Base-by-base conservation (phyloP, 2,329 filamentous ascomycete species). In the Fusarium oligoseptatum region DNA sequence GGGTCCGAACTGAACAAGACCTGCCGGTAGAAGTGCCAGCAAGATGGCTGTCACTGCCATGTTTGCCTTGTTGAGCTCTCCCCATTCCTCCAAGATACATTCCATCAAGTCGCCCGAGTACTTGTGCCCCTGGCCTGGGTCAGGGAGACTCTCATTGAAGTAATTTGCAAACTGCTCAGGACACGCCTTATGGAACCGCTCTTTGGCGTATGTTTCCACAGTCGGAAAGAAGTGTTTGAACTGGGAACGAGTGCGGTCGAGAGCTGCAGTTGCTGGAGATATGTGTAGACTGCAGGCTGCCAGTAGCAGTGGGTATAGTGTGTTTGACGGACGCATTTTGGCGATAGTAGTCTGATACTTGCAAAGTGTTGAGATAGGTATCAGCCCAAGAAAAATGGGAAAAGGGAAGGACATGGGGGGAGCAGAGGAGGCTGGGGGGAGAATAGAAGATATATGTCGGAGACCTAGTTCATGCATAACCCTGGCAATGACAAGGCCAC, bases 31-130 rank as follows among this genome's bases (percentile, higher is more conserved):
- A 36, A 71, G 68, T 20, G 68, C 65, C 50, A 71, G 57, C 11
- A 71, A 50, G 11, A 71, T 71, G 27, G 32, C 68, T 14, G 68
- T 68, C 12, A 66, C 57, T 15, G 68, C 68, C 68, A 68, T 71
- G 34, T 61, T 61, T 62, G 68, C 68, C 56, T 65, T 71, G 24
- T 58, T 57, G 60, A 68, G 20, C 41, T 71, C 68, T 45, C 55
- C 56, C 60, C 52, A 61, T 32, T 22, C 37, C 17, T 65, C 61
- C n/a, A 71, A 50, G 27, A 71, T 58, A 50, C 68, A 71, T 11
- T 34, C 34, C 45, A 71, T 66, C 39, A 71, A 58, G 1, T 24
- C 36, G 17, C 11, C 9, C 22, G 68, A 71, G 11, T 50, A 68
- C 9, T 43, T 34, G 39, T 71, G 68, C 3, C 22, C 29, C 48